Conservation (phyloP, 2,329 filamentous ascomycete genomes). For the Hypoxylon rubiginosum region DNA sequence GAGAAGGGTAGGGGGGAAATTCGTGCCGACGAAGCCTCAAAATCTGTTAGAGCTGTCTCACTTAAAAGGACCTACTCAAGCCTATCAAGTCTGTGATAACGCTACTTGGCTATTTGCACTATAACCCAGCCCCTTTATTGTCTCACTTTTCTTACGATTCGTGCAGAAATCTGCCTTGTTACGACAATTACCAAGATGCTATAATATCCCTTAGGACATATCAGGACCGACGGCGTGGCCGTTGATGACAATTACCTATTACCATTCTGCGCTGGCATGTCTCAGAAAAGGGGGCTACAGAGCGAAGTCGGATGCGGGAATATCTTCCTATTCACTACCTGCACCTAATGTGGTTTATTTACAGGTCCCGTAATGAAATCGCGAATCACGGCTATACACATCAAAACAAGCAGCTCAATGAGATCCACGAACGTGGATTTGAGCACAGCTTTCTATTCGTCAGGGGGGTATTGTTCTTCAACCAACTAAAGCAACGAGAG, state of each 20-base stretch:
- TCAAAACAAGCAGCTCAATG: slow-evolving; percentile 23
- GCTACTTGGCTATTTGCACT: slow-evolving; percentile 18
- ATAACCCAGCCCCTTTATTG: slow-evolving; percentile 33
- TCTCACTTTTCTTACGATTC: slow-evolving; percentile 41
- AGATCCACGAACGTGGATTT: slow-evolving; percentile 10
- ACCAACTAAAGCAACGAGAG: slow-evolving; percentile 5
- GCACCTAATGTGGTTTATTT: background rate
- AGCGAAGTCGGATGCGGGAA: slow-evolving; percentile 17
- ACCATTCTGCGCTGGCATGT: slow-evolving; percentile 26
- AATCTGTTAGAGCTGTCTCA: slow-evolving; percentile 38
- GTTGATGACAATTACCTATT: slow-evolving; percentile 30
- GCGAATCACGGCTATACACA: slow-evolving; percentile 23
- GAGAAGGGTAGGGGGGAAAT: slow-evolving; percentile 6
- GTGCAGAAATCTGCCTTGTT: slow-evolving; percentile 41
- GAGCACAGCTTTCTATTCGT: slow-evolving; percentile 21
- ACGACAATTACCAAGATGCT: slow-evolving; percentile 3
- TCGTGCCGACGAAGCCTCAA: slow-evolving; percentile 28
- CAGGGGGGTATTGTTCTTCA: background rate
- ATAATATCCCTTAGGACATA: slow-evolving; percentile 13
- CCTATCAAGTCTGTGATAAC: slow-evolving; percentile 32
- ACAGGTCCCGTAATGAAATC: slow-evolving; percentile 8
- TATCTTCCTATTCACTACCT: slow-evolving; percentile 10
- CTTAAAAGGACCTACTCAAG: slow-evolving; percentile 31
- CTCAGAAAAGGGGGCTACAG: background rate
- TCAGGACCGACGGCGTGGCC: slow-evolving; percentile 14